Percentiles rank a stretch among this genome's conserved stretches.
Conservation (phyloP, 1,284 basidiomycete species). For the Mycena citricolor region DNA sequence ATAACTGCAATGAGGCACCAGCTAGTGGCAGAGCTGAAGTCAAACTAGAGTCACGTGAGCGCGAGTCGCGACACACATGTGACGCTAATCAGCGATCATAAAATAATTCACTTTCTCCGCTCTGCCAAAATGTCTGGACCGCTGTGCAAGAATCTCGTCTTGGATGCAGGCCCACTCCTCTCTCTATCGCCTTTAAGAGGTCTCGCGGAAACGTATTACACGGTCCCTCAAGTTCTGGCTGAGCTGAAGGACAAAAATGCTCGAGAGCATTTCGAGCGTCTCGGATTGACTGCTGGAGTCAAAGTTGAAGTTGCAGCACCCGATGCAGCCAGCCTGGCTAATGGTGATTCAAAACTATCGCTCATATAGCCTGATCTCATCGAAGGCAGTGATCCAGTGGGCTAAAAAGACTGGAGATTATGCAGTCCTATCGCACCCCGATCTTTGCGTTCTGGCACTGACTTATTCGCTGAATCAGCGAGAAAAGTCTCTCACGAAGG, state of each 20-base stretch:
- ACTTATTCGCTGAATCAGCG: slow-evolving; percentile 76
- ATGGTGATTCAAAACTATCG: slow-evolving; percentile 55
- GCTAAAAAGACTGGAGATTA: slow-evolving; percentile 98
- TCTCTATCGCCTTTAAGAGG: slow-evolving; percentile 84
- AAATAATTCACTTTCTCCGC: background rate
- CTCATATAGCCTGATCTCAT: slow-evolving; percentile 16
- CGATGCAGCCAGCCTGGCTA: slow-evolving; percentile 68
- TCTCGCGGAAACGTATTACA: slow-evolving; percentile 79
- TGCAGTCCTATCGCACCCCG: slow-evolving; percentile 87
- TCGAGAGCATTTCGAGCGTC: slow-evolving; percentile 79
- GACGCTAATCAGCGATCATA: background rate
- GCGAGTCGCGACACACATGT: background rate
- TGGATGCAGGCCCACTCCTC: slow-evolving; percentile 90
- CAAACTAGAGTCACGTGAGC: slow-evolving; percentile 1
- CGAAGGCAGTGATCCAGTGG: slow-evolving; percentile 73
- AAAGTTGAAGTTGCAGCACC: slow-evolving; percentile 75
- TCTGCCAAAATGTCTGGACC: slow-evolving; percentile 21
- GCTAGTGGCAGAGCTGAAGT: background rate
- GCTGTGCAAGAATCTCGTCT: slow-evolving; percentile 77
- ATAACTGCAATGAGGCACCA: background rate
- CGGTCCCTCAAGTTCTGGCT: slow-evolving; percentile 85
- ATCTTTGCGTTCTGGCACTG: slow-evolving; percentile 90
- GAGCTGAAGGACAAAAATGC: slow-evolving; percentile 88
- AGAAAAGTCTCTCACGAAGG: slow-evolving; percentile 40
- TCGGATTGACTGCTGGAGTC: slow-evolving; percentile 74